Conservation (phyloP, 2,329 filamentous ascomycete genomes). For the Neocatenulostroma microsporum region DNA sequence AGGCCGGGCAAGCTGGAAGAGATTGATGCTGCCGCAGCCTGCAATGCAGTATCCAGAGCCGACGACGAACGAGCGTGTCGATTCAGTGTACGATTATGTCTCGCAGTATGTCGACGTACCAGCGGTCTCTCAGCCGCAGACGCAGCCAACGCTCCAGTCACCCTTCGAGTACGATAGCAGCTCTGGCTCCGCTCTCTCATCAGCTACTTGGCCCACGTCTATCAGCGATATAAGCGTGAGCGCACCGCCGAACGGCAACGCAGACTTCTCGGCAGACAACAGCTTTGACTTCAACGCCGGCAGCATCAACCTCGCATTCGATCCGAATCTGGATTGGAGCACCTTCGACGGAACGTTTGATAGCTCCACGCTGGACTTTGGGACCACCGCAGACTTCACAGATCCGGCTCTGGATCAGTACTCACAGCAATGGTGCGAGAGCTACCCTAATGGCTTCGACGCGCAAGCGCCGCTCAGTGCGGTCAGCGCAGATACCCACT, state of each 20-base stretch:
- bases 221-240: constrained; percentile 14
- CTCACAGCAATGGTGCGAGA: constrained; percentile 15
- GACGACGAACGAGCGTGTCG: constrained; percentile 13
- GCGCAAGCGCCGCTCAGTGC: constrained; percentile 8
- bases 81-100: constrained; percentile 19
- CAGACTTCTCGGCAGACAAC: constrained; percentile 23
- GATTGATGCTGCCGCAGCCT: constrained; percentile 15
- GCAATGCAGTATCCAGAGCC: constrained; percentile 7
- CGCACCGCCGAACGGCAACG: constrained; percentile 8
- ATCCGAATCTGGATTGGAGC: constrained; percentile 19
- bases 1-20: constrained; percentile 24
- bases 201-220: constrained; percentile 20
- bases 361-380: constrained; percentile 24
- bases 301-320: constrained; percentile 35
- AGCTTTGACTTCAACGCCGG: constrained; percentile 35
- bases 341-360: constrained; percentile 19
- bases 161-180: constrained; percentile 27
- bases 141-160: constrained; percentile 19
- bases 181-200: constrained; percentile 20
- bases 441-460: constrained; percentile 11
- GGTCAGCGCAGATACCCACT: constrained; percentile 5
- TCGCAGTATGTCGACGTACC: constrained; percentile 11
- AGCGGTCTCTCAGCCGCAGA: constrained; percentile 7
- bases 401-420: constrained; percentile 21
- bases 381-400: constrained; percentile 13